Base-by-base conservation (phyloP, 768 basidiomycete species). In the Lactifluus rugatus region DNA sequence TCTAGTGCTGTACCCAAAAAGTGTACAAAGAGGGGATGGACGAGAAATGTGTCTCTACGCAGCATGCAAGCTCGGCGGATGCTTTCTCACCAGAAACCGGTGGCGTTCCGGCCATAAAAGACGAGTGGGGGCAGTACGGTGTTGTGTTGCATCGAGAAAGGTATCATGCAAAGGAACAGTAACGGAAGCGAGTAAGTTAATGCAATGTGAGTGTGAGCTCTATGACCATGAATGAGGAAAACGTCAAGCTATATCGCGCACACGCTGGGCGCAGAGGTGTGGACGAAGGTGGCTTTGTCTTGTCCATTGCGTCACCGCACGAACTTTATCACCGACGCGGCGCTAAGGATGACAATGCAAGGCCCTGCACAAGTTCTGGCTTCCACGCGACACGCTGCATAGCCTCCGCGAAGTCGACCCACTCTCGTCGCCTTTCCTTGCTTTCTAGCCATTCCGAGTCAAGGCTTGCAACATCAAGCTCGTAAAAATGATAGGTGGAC, bases 401-500 rank as follows among this genome's bases (percentile, higher is more conserved):
- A 16, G 90, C 90, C 73, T 92, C 90, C 46, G 83, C 81, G 66
- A 85, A 90, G 71, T 91, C 89, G 65, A 93, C 89, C 89, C 88
- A 91, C 74, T 92, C 90, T 65, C 90, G 75, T 70, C 76, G 77
- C 61, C 90, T 82, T 74, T 93, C 89, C 63, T 82, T 77, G 66
- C 80, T 74, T 70, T 93, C 90, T 57, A 88, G 74, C 90, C 90
- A 93, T 61, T 87, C 83, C 61, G 80, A 75, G 65, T 91, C 90
- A 57, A 93, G 80, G 41, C 73, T 74, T 16, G 79, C 76, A 48
- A 91, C 89, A 71, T 93, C 90, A 66, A 93, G 80, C 71, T 93
- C 90, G 74, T 87, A 93, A 64, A 93, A 91, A 73, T 93, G 90
- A 73, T 91, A 93, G 39, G 83, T 93, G 54, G 86, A 80, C 52